phyloP scores from a whole-genome alignment of 805 yeast species.

The Barnettozyma californica region DNA sequence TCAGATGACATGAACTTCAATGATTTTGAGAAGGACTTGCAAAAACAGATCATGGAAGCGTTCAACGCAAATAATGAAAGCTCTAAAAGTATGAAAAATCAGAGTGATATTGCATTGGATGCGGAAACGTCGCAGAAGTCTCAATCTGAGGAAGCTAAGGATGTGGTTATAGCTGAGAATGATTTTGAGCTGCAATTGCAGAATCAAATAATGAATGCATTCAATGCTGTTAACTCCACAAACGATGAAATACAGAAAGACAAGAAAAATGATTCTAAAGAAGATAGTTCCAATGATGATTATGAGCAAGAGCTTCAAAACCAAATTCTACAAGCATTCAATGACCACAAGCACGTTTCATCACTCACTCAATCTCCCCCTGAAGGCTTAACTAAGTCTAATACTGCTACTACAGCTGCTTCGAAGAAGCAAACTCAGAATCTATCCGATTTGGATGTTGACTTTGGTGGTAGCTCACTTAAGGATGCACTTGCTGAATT shows the following conservation, averaged over 20 bases:
- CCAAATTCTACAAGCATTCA: conserved; percentile 14
- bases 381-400: neutral
- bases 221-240: conserved; percentile 15
- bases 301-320: conserved; percentile 18
- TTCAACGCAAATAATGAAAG: conserved; percentile 7
- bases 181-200: conserved; percentile 21
- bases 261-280: neutral
- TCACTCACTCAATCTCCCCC: neutral
- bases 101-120: neutral
- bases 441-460: neutral
- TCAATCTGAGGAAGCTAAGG: neutral
- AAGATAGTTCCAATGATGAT: conserved; percentile 5
- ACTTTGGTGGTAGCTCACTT: conserved; percentile 29
- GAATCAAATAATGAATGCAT: conserved; percentile 22
- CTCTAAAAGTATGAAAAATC: neutral
- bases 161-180: conserved; percentile 3
- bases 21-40: conserved; percentile 20
- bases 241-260: conserved; percentile 5
- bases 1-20: neutral
- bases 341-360: conserved; percentile 2
- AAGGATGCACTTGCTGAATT: conserved; percentile 51
- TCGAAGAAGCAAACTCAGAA: conserved; percentile 1
- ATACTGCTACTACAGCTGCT: conserved; percentile 5
- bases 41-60: conserved; percentile 22
- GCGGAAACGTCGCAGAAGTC: neutral